A percentile compares a stretch with the other conserved stretches of the same genome.
Conservation (phyloP, 2,329 filamentous ascomycete genomes). For the Aspergillus glaucus region DNA sequence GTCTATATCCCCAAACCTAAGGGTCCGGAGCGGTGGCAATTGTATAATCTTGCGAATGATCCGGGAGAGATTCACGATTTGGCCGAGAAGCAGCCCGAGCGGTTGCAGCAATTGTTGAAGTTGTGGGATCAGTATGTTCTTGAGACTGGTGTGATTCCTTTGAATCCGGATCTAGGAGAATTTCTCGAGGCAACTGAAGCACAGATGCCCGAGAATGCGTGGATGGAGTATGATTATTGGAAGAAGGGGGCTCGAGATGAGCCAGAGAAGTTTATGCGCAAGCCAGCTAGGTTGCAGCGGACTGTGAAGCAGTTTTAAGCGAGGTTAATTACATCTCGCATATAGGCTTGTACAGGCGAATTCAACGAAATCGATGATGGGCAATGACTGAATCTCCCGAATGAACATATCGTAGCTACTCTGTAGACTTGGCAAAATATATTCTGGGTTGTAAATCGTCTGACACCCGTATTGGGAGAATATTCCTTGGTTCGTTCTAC, state of each 20-base stretch:
- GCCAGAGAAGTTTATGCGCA: slow-evolving; percentile 39
- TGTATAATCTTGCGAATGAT: slow-evolving; percentile 50
- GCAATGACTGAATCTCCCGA: too few relatives aligned
- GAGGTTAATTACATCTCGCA: too few relatives aligned
- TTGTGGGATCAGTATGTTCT: slow-evolving; percentile 54
- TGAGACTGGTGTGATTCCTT: slow-evolving; percentile 55
- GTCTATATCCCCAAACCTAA: slow-evolving; percentile 53
- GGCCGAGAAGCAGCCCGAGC: slow-evolving; percentile 35
- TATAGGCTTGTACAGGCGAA: too few relatives aligned
- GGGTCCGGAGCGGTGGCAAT: slow-evolving; percentile 51
- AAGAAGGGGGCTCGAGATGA: slow-evolving; percentile 47
- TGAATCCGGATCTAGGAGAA: slow-evolving; percentile 52
- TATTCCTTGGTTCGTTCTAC: too few relatives aligned
- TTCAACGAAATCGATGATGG: too few relatives aligned
- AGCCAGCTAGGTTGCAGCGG: slow-evolving; percentile 29
- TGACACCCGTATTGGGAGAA: too few relatives aligned
- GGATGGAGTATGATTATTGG: slow-evolving; percentile 64
- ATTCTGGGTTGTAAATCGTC: too few relatives aligned
- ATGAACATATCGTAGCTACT: too few relatives aligned
- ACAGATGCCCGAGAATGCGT: slow-evolving; percentile 60
- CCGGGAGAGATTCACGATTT: slow-evolving; percentile 48
- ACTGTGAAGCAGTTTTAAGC: slow-evolving; percentile 28
- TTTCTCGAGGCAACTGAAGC: slow-evolving; percentile 57
- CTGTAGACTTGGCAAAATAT: too few relatives aligned
- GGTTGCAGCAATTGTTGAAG: slow-evolving; percentile 44